Evolutionary conservation across 148 eudicot genomes (phyloP), one percentile per base, ranked within the genome.

Genomic region (Vaccinium vitisidaea): DNA sequence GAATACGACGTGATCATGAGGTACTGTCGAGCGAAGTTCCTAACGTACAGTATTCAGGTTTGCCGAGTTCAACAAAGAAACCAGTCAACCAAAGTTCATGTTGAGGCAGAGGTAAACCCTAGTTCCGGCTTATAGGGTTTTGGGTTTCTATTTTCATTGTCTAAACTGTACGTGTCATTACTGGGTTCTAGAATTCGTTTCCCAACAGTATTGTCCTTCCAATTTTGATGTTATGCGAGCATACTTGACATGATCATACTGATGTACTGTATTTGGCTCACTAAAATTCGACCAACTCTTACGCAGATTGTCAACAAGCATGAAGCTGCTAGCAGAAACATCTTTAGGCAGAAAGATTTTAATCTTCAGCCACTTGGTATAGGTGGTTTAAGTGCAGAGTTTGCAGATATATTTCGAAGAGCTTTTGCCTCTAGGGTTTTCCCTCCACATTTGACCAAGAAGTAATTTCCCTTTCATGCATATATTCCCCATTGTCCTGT

Each of bases 341-440:
- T 97, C 83, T 95, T 97, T 83, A 93, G 84, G 87, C 98, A 97
- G 74, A 97, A 97, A 84, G 98, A 95, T 85, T 97, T 97, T 83
- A 95, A 97, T 88, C 93, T 95, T 88, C 86, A 95, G 84, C 88
- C 95, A 77, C 91, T 95, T 81, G 98, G 98, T 80, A 97, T 97
- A 39, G 99, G 99, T 90, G 99, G 99, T 83, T 84, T 97, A 86
- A 86, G 98, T 87, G 93, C 89, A 18, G 99, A 97, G 89, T 97
- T 97, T 89, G 98, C 95, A 39, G 99, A 97, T 88, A 97, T 97
- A 86, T 97, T 95, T 88, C 91, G 98, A 88, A 94, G 99, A 89
- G 99, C 99, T 83, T 97, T 97, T 92, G 98, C 99, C 36, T 97
- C 98, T 76, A 94, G 98, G 84, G 98, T 97, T 87, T 97, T 97